Conservation (phyloP, 2,329 filamentous ascomycete genomes). For the Epichloe hybrida region DNA sequence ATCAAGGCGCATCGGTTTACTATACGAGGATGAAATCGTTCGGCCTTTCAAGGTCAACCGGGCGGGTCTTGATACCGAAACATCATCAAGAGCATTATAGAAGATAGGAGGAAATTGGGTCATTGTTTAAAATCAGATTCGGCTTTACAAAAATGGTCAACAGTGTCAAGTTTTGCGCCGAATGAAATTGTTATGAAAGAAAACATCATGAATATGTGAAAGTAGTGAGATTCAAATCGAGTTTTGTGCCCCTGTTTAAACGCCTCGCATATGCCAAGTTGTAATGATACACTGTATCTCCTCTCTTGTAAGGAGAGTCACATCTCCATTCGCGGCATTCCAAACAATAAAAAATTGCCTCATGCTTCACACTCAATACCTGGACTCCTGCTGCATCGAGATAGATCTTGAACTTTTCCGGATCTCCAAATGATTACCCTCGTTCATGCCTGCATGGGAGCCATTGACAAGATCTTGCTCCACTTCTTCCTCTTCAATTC, state of each 20-base stretch:
- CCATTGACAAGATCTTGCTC: slow-evolving; percentile 96
- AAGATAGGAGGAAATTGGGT: not conserved
- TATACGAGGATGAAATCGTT: not conserved
- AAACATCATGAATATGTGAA: not conserved
- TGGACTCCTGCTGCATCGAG: not conserved
- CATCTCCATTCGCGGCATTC: not conserved
- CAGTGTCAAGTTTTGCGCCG: not conserved
- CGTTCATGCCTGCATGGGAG: slow-evolving; percentile 50
- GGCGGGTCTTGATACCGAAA: not conserved
- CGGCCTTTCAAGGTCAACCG: not conserved
- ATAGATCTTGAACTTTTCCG: not conserved
- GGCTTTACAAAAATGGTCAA: not conserved
- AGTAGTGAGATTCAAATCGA: slow-evolving; percentile 4
- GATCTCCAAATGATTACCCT: not conserved
- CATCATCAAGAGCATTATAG: not conserved
- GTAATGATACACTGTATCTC: slow-evolving; percentile 20
- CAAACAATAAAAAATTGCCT: not conserved
- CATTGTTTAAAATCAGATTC: not conserved
- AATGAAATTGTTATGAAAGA: not conserved
- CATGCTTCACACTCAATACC: no score
- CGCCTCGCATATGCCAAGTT: slow-evolving; percentile 22
- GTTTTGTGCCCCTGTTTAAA: slow-evolving; percentile 15
- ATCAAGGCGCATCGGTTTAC: not conserved
- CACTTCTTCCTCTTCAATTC: slow-evolving; percentile 88
- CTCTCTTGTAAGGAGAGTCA: slow-evolving; percentile 11